Evolutionary conservation across 495 filamentous ascomycete species (phyloP).

Genomic region (Mycothermus thermophilus): DNA sequence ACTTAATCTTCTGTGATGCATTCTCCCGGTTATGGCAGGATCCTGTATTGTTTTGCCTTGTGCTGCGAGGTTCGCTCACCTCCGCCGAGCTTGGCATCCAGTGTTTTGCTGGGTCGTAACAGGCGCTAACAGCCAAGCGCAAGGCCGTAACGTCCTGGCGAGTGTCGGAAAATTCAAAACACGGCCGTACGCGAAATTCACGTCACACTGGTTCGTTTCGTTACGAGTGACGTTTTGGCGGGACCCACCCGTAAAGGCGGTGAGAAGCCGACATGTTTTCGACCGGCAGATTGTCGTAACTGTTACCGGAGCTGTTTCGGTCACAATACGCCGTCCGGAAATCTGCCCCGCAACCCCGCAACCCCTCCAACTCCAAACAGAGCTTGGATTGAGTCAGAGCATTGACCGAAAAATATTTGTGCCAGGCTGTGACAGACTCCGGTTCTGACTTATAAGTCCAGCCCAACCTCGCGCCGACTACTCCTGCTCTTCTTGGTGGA

Average conservation of each 20-base stretch:
- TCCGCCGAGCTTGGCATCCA: too few species aligned
- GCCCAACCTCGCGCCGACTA: too few species aligned
- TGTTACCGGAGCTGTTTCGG: too few species aligned
- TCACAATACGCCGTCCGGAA: too few species aligned
- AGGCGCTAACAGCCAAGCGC: background rate
- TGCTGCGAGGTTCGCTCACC: too few species aligned
- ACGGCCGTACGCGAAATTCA: background rate
- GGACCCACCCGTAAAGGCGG: background rate
- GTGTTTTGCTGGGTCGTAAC: background rate
- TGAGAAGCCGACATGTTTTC: background rate
- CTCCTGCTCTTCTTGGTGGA: too few species aligned
- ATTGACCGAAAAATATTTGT: constrained; percentile 10
- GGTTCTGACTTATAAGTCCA: constrained; percentile 7
- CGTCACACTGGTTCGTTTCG: background rate
- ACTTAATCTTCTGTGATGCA: too few species aligned
- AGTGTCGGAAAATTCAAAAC: background rate
- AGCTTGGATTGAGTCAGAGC: constrained; percentile 15
- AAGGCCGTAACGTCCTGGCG: background rate
- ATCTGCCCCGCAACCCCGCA: constrained; percentile 13
- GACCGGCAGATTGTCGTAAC: constrained; percentile 3
- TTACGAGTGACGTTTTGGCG: background rate
- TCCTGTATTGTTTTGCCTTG: too few species aligned
- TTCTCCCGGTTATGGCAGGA: too few species aligned
- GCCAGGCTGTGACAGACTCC: background rate
- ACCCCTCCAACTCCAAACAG: constrained; percentile 9